A percentile compares a stretch with the other conserved stretches of the same genome.
Conservation (phyloP, 805 yeast species). For the Maudiozyma turicensis region DNA sequence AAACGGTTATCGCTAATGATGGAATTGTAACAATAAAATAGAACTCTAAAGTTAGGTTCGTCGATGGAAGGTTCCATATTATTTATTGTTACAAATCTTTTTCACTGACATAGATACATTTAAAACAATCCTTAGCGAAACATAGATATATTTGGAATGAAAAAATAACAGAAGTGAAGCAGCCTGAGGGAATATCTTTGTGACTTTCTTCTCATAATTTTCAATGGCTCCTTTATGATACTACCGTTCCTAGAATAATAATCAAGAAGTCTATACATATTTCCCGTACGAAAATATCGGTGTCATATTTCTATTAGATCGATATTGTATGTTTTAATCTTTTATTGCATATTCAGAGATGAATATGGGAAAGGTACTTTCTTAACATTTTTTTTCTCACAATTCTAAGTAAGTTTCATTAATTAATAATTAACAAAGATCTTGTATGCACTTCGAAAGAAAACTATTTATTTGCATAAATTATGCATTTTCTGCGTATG, state of each 20-base stretch:
- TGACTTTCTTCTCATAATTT: not conserved
- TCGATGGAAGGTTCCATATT: too few species aligned
- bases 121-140: too few species aligned
- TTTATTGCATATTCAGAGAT: slow-evolving; percentile 4
- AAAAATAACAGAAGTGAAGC: not conserved
- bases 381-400: slow-evolving; percentile 8
- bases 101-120: too few species aligned
- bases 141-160: not conserved
- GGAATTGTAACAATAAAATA: too few species aligned
- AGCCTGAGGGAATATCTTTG: not conserved
- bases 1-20: too few species aligned
- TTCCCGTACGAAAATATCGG: slow-evolving; percentile 12
- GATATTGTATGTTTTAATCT: slow-evolving; percentile 4
- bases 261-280: slow-evolving; percentile 19
- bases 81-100: too few species aligned
- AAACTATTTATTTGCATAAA: too few species aligned
- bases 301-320: not conserved
- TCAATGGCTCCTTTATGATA: slow-evolving; percentile 7
- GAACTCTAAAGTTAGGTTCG: too few species aligned
- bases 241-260: slow-evolving; percentile 15
- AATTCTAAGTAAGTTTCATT: not conserved
- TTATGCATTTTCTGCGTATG: too few species aligned
- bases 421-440: not conserved
- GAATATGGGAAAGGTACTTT: slow-evolving; percentile 16
- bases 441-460: too few species aligned